Conservation (phyloP, 306 rosid species). For the Chamaecrista fasciculata region DNA sequence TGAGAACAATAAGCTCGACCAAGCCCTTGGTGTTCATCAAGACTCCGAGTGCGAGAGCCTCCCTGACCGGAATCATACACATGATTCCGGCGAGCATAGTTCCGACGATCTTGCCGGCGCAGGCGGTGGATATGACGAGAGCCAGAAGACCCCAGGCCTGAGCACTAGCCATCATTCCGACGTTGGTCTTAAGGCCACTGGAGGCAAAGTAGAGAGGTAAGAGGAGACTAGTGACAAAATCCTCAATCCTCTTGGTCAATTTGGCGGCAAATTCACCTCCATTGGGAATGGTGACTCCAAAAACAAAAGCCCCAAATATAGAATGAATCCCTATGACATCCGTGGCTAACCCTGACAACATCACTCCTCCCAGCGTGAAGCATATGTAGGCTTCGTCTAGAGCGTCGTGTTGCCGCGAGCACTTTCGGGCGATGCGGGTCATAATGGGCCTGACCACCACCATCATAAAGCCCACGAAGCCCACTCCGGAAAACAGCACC, state of each 20-base stretch:
- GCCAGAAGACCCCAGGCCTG: slow-evolving; percentile 58
- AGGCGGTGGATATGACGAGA: slow-evolving; percentile 52
- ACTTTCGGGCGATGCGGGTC: slow-evolving; percentile 17
- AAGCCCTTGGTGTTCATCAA: slow-evolving; percentile 86
- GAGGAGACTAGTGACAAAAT: slow-evolving; percentile 61
- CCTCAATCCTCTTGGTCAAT: slow-evolving; percentile 59
- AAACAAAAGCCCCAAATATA: slow-evolving; percentile 70
- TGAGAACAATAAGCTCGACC: slow-evolving; percentile 86
- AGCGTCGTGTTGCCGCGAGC: not conserved
- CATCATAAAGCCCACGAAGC: slow-evolving; percentile 24
- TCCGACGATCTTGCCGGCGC: slow-evolving; percentile 67
- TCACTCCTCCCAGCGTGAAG: slow-evolving; percentile 57
- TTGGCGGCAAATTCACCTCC: slow-evolving; percentile 49
- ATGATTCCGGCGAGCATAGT: slow-evolving; percentile 60
- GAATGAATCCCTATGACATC: slow-evolving; percentile 78
- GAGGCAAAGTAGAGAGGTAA: slow-evolving; percentile 79
- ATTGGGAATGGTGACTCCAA: slow-evolving; percentile 65
- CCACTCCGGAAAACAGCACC: slow-evolving; percentile 30
- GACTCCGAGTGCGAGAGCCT: slow-evolving; percentile 62
- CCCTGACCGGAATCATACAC: slow-evolving; percentile 57
- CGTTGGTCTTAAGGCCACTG: slow-evolving; percentile 75
- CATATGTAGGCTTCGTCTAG: slow-evolving; percentile 48
- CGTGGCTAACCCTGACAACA: slow-evolving; percentile 62
- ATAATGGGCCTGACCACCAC: slow-evolving; percentile 14
- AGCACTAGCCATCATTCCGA: slow-evolving; percentile 41